Evolutionary conservation across 352 stramenopile genomes (phyloP).

Genomic region (Phytophthora colocasiae): DNA sequence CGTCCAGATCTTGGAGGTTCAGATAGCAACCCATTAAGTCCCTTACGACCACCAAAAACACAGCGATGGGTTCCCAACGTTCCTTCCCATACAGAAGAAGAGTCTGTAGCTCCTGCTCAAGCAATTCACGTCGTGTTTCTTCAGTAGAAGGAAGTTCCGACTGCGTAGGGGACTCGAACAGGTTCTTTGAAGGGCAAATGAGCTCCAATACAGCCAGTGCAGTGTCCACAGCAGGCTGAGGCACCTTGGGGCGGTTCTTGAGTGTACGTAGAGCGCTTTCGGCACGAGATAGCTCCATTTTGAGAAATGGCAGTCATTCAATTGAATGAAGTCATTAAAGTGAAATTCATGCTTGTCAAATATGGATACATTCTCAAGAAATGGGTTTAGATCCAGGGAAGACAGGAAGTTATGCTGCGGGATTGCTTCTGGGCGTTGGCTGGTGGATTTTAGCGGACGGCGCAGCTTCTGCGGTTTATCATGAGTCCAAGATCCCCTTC

Average conservation of each 20-base stretch:
- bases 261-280: conserved; percentile 79
- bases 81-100: conserved; percentile 63
- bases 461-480: conserved; percentile 46
- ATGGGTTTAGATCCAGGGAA: conserved; percentile 47
- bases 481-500: conserved; percentile 65
- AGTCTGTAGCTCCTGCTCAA: conserved; percentile 61
- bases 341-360: background rate
- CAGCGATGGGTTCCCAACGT: conserved; percentile 80
- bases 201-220: conserved; percentile 49
- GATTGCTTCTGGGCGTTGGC: conserved; percentile 58
- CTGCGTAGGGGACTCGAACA: conserved; percentile 11
- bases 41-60: conserved; percentile 64
- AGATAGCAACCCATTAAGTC: conserved; percentile 55
- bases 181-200: conserved; percentile 14
- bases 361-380: conserved; percentile 7
- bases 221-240: conserved; percentile 45
- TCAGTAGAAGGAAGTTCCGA: conserved; percentile 6
- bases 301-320: background rate
- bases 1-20: conserved; percentile 36
- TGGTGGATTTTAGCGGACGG: conserved; percentile 75
- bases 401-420: conserved; percentile 52
- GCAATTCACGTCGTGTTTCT: conserved; percentile 36
- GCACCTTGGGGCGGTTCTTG: conserved; percentile 72
- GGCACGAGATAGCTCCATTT: conserved; percentile 75
- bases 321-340: background rate